Conservation (phyloP, 495 filamentous ascomycete species). For the Trichoderma gamsii region DNA sequence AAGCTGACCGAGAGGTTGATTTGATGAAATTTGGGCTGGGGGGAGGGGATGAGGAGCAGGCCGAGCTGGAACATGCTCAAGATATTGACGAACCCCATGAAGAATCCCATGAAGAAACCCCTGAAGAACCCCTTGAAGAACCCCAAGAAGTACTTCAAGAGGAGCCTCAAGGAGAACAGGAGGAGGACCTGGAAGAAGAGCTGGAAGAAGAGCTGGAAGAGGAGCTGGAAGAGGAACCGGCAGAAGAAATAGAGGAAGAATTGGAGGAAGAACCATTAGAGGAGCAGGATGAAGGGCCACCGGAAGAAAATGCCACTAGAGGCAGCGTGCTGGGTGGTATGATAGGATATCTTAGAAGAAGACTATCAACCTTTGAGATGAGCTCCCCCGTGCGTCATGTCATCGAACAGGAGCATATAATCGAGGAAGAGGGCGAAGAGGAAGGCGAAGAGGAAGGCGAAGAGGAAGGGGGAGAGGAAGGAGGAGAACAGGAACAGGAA, state of each 20-base stretch:
- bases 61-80: neutral
- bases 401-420: too few species aligned
- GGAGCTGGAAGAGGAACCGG: too few species aligned
- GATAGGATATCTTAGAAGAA: neutral
- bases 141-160: neutral
- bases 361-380: neutral
- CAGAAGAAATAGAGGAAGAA: neutral
- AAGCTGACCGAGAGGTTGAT: neutral
- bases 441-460: neutral
- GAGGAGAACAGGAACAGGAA: neutral
- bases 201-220: too few species aligned
- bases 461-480: neutral
- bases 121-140: neutral
- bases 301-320: neutral
- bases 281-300: neutral
- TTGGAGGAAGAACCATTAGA: neutral
- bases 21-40: constrained; percentile 13
- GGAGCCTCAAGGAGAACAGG: neutral
- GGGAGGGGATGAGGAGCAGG: constrained; percentile 16
- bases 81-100: neutral
- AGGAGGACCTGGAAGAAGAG: neutral
- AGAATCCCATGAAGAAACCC: neutral
- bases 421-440: neutral
- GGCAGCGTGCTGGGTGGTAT: neutral
- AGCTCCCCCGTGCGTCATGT: constrained; percentile 3